phyloP scores from a whole-genome alignment of 148 eudicot species.

The Limonium bicolor region DNA sequence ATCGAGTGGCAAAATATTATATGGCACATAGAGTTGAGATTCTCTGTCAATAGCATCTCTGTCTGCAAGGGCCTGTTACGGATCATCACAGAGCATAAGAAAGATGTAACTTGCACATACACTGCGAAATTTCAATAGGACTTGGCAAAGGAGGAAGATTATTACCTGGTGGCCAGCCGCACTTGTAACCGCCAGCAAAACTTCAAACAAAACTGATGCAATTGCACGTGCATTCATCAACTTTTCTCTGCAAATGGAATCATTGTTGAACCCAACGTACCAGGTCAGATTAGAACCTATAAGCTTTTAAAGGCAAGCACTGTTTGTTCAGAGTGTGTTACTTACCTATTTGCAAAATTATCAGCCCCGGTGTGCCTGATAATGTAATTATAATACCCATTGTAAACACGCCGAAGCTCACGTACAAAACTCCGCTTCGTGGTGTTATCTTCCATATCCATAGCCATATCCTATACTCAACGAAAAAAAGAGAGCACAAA shows the following conservation, averaged over 20 bases:
- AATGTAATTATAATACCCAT: slow-evolving; percentile 45
- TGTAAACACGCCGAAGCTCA: slow-evolving; percentile 76
- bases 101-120: slow-evolving; percentile 1
- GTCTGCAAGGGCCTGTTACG: slow-evolving; percentile 53
- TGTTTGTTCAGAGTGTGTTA: neutral
- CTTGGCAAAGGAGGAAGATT: neutral
- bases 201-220: slow-evolving; percentile 71
- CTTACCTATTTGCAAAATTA: slow-evolving; percentile 56
- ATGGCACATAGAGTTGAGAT: slow-evolving; percentile 44
- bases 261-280: slow-evolving; percentile 10
- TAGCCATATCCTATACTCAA: too few species aligned
- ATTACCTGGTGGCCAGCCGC: slow-evolving; percentile 89
- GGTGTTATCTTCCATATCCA: slow-evolving; percentile 70
- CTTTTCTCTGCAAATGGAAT: slow-evolving; percentile 52
- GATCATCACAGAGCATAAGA: slow-evolving; percentile 2
- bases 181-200: slow-evolving; percentile 43
- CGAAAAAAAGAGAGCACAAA: too few species aligned
- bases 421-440: slow-evolving; percentile 66
- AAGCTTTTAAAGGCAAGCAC: neutral
- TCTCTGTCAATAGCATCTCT: slow-evolving; percentile 30
- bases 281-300: slow-evolving; percentile 6
- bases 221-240: slow-evolving; percentile 56
- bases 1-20: slow-evolving; percentile 89
- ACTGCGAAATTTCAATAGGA: neutral
- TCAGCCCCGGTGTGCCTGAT: slow-evolving; percentile 51